Conservation (phyloP, 2,329 filamentous ascomycete genomes). For the Bimuria novae-zelandiae region DNA sequence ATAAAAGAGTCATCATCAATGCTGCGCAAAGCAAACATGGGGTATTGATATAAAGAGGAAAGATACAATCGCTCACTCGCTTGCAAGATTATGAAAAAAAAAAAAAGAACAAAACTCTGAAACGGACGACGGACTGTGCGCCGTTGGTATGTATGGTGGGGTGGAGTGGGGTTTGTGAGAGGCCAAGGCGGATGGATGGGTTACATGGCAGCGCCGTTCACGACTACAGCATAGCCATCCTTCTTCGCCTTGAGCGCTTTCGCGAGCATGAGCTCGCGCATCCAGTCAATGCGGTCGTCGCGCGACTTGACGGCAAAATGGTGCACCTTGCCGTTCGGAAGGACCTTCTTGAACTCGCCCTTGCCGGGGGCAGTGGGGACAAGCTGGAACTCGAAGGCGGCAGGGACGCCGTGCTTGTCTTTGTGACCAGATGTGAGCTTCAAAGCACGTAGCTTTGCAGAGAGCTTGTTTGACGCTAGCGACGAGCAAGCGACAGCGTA, state of each 20-base stretch:
- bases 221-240: conserved; percentile 79
- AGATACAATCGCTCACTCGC: conserved; percentile 21
- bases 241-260: conserved; percentile 85
- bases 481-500: conserved; percentile 86
- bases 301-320: conserved; percentile 88
- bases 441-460: conserved; percentile 83
- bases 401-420: conserved; percentile 62
- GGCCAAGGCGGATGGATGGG: neutral
- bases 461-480: conserved; percentile 78
- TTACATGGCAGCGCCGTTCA: conserved; percentile 63
- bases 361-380: conserved; percentile 67
- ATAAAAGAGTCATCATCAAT: conserved; percentile 34
- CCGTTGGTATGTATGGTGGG: conserved; percentile 4
- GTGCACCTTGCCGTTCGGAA: conserved; percentile 72
- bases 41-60: conserved; percentile 16
- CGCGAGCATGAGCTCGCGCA: conserved; percentile 89
- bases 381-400: conserved; percentile 82
- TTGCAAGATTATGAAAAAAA: conserved; percentile 2
- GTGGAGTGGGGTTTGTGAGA: neutral
- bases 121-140: conserved; percentile 5
- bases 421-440: conserved; percentile 56
- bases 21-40: conserved; percentile 8
- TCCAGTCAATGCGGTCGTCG: conserved; percentile 96
- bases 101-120: conserved; percentile 3
- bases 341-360: conserved; percentile 44